Evolutionary conservation across 768 basidiomycete genomes (phyloP).

Genomic region (Termitomyces titanicus): DNA sequence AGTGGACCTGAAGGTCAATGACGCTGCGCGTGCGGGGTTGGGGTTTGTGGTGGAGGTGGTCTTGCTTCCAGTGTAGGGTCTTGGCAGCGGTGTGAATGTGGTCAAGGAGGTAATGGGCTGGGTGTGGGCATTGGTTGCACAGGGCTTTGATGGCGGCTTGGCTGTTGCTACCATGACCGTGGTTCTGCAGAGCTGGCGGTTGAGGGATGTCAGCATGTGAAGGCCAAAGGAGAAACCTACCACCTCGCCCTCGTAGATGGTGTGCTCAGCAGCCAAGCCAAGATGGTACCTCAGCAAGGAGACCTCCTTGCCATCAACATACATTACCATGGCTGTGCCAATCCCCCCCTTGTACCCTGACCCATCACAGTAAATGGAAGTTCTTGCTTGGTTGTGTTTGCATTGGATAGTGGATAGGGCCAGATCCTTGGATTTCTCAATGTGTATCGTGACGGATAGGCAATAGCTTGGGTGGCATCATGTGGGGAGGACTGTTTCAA

Average conservation of each 20-base stretch:
- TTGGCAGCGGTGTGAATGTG: not conserved
- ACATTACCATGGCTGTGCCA: constrained; percentile 5
- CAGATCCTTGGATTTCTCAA: not conserved
- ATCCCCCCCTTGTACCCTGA: constrained; percentile 8
- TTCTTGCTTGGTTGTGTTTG: not conserved
- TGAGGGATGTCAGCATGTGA: not conserved
- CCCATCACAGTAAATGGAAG: constrained; percentile 5
- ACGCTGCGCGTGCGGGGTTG: not conserved
- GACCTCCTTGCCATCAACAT: not conserved
- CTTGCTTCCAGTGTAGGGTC: too few species aligned
- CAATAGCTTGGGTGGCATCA: not conserved
- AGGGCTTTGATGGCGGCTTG: not conserved
- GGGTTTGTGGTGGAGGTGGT: not conserved
- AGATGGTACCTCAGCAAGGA: constrained; percentile 4
- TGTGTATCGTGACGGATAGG: constrained; percentile 3
- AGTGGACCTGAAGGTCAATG: too few species aligned
- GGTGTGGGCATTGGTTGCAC: constrained; percentile 5
- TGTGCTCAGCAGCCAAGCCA: not conserved
- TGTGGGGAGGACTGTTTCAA: constrained; percentile 1
- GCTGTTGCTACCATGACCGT: not conserved
- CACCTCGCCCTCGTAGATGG: not conserved
- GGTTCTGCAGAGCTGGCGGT: not conserved
- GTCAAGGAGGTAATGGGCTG: constrained; percentile 8
- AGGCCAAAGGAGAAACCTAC: not conserved
- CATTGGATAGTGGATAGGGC: not conserved